Evolutionary conservation across 2,329 filamentous ascomycete species (phyloP).

Genomic region (Aspergillus candidus): DNA sequence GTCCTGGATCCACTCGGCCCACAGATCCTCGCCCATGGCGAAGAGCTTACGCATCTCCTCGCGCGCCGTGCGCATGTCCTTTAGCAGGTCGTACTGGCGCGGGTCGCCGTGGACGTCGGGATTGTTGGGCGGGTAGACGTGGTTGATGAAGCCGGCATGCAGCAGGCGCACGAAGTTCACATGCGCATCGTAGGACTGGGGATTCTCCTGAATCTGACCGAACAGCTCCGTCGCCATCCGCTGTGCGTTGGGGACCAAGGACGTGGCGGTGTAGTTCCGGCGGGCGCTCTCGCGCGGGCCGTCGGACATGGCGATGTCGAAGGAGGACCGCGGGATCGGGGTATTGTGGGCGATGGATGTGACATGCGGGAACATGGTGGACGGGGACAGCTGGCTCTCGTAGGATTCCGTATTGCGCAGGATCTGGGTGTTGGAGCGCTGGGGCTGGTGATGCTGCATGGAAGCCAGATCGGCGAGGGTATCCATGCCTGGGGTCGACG

Average conservation of each 20-base stretch:
- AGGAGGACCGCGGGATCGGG: conserved; percentile 38
- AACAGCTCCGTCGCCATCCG: conserved; percentile 37
- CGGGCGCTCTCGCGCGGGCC: conserved; percentile 34
- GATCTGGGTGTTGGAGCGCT: conserved; percentile 34
- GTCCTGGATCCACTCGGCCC: conserved; percentile 59
- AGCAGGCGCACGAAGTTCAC: conserved; percentile 43
- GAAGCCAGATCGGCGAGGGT: conserved; percentile 44
- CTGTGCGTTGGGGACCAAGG: conserved; percentile 37
- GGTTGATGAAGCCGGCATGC: conserved; percentile 43
- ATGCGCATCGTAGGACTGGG: conserved; percentile 43
- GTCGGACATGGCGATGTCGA: conserved; percentile 43
- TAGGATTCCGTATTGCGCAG: conserved; percentile 36
- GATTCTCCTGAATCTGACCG: conserved; percentile 40
- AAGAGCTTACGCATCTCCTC: conserved; percentile 58
- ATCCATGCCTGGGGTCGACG: conserved; percentile 45
- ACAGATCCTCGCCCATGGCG: conserved; percentile 57
- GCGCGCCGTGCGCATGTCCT: conserved; percentile 44
- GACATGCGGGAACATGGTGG: conserved; percentile 36
- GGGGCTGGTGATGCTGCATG: conserved; percentile 43
- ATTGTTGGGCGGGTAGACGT: conserved; percentile 41
- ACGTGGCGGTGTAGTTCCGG: conserved; percentile 38
- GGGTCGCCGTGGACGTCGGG: conserved; percentile 42
- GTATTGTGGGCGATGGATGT: conserved; percentile 33
- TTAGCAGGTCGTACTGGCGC: conserved; percentile 41
- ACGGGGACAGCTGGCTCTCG: conserved; percentile 39